phyloP scores from a whole-genome alignment of 225 moss, liverwort and hornwort genomes.

The Marchantia polymorpha region DNA sequence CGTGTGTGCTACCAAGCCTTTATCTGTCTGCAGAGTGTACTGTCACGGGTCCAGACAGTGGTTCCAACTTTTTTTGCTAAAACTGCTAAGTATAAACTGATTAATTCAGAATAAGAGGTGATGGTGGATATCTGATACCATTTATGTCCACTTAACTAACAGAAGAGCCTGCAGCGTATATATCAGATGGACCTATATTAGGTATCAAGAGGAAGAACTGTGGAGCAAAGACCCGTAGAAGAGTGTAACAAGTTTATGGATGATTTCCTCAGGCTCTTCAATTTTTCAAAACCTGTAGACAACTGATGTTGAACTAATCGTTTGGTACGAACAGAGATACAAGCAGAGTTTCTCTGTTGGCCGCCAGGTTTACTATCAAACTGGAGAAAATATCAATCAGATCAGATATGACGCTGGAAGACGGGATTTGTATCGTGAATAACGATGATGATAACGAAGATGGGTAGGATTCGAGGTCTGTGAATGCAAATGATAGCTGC shows the following conservation, averaged over 20 bases:
- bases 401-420: background rate
- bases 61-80: background rate
- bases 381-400: background rate
- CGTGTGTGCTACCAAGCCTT: background rate
- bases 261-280: background rate
- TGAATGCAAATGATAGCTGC: slow-evolving; percentile 4
- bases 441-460: background rate
- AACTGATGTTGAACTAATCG: background rate
- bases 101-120: background rate
- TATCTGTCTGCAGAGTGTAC: background rate
- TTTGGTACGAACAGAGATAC: background rate
- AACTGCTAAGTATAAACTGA: background rate
- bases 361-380: background rate
- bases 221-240: background rate
- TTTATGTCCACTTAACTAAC: background rate
- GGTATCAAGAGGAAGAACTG: background rate
- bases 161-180: background rate
- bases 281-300: background rate
- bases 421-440: background rate
- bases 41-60: background rate
- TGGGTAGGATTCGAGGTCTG: background rate
- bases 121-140: background rate
- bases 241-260: background rate
- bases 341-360: background rate
- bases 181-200: background rate